These are phyloP conservation scores for Akanthomyces uredinophilus DNA, from an alignment of 2,329 filamentous ascomycete species.

Conservation along the genomic window DNA sequence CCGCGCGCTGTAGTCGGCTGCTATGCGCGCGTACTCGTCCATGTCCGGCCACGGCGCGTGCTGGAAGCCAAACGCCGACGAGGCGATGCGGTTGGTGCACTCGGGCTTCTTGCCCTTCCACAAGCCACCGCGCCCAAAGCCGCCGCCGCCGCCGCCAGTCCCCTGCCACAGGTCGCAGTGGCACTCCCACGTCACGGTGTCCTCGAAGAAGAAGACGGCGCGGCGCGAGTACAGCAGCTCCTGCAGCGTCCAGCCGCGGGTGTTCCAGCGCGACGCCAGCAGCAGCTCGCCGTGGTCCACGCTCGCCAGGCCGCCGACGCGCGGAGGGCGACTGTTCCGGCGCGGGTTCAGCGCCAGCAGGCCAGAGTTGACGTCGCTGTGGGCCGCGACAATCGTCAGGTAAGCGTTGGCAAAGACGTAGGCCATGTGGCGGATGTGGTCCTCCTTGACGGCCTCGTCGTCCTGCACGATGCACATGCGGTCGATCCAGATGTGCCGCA, in stretches of 20 bases:
- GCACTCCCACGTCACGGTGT: conserved; percentile 40
- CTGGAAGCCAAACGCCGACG: conserved; percentile 32
- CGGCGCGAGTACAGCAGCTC: conserved; percentile 39
- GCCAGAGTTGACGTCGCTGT: conserved; percentile 35
- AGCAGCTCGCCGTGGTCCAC: conserved; percentile 35
- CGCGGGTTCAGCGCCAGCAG: conserved; percentile 33
- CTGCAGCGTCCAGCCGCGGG: conserved; percentile 40
- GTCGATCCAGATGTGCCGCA: conserved; percentile 43
- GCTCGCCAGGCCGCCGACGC: conserved; percentile 18
- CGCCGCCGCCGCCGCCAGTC: conserved; percentile 10
- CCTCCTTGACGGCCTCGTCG: conserved; percentile 33
- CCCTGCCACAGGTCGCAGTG: conserved; percentile 41
- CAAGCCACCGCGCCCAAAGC: background rate
- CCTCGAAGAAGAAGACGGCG: conserved; percentile 39
- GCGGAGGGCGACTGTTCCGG: conserved; percentile 24
- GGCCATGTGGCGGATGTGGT: conserved; percentile 41
- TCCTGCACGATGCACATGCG: conserved; percentile 42
- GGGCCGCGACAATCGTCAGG: conserved; percentile 39
- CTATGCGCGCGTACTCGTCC: conserved; percentile 40
- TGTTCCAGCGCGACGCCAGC: conserved; percentile 34
- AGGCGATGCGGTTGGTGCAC: conserved; percentile 29
- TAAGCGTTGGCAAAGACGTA: conserved; percentile 41
- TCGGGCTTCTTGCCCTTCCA: conserved; percentile 24
- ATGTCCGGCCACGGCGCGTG: conserved; percentile 41
- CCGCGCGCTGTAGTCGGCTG: conserved; percentile 38